Conservation (phyloP, 1,284 basidiomycete genomes). For the Chiua sp. region DNA sequence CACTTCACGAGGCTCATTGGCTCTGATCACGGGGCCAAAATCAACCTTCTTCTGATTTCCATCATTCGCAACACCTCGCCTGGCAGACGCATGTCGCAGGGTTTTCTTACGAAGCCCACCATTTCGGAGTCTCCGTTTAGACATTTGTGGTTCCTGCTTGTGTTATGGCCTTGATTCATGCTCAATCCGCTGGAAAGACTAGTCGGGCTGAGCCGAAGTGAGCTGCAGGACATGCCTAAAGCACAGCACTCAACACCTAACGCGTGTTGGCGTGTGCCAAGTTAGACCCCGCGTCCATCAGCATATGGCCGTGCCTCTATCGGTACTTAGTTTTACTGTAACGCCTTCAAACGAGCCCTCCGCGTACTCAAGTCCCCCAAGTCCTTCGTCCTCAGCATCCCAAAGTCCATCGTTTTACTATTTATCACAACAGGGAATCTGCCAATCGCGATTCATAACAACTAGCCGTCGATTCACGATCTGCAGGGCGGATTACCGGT, state of each 20-base stretch:
- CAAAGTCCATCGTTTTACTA: not conserved
- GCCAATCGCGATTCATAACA: not conserved
- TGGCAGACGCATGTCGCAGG: conserved; percentile 6
- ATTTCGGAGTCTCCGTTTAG: not conserved
- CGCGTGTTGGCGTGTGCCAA: conserved; percentile 14
- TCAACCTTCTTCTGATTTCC: not conserved
- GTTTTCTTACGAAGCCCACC: not conserved
- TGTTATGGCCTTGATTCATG: not conserved
- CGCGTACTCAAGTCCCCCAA: not conserved
- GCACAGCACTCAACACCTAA: conserved; percentile 9
- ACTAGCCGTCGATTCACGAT: not conserved
- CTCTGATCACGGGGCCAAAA: not conserved
- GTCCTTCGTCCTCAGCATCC: not conserved
- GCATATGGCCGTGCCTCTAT: conserved; percentile 1
- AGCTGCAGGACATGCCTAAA: not conserved
- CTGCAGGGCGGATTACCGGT: not conserved
- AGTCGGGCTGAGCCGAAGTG: not conserved
- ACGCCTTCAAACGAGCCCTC: conserved; percentile 5
- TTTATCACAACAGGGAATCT: not conserved
- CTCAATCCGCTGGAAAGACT: conserved; percentile 15
- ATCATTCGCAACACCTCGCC: not conserved
- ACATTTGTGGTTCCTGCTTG: conserved; percentile 3
- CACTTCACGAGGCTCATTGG: not conserved
- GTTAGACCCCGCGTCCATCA: conserved; percentile 4
- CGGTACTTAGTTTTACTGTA: conserved; percentile 11